Evolutionary conservation across 192 early-diverging fungal genomes (phyloP).

Genomic region (Helicostylum pulchrum): DNA sequence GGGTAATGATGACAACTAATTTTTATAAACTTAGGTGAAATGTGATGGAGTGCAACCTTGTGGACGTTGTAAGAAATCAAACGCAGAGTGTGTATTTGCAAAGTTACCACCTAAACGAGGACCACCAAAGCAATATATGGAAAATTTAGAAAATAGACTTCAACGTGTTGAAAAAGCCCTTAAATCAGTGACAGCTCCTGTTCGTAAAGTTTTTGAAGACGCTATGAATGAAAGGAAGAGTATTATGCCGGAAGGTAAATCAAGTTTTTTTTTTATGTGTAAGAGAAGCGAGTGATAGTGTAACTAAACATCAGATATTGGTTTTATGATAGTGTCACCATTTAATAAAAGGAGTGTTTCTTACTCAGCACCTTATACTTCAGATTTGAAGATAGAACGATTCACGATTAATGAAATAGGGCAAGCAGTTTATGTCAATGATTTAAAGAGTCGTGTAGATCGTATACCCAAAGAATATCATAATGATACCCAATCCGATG

Average conservation of each 20-base stretch:
- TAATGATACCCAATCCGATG: constrained; percentile 18
- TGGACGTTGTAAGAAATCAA: constrained; percentile 28
- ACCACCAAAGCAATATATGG: constrained; percentile 43
- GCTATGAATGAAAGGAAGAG: neutral
- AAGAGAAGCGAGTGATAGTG: neutral
- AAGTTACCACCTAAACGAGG: constrained; percentile 33
- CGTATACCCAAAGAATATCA: constrained; percentile 10
- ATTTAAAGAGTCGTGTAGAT: constrained; percentile 12
- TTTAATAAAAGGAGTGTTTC: neutral
- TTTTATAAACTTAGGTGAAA: constrained; percentile 29
- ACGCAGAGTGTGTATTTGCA: constrained; percentile 28
- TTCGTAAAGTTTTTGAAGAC: constrained; percentile 14
- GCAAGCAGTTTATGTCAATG: constrained; percentile 29
- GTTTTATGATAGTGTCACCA: neutral
- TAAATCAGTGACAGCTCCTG: constrained; percentile 21
- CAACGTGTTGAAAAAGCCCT: constrained; percentile 34
- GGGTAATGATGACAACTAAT: neutral
- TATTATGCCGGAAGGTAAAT: too few species aligned
- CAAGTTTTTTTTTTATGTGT: neutral
- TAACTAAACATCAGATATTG: neutral
- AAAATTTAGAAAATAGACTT: constrained; percentile 31
- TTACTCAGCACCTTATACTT: constrained; percentile 5
- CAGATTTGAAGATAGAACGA: constrained; percentile 11
- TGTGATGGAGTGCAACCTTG: constrained; percentile 41
- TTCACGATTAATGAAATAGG: constrained; percentile 35